Conservation (phyloP, 2,329 filamentous ascomycete genomes). For the Geosmithia flava region DNA sequence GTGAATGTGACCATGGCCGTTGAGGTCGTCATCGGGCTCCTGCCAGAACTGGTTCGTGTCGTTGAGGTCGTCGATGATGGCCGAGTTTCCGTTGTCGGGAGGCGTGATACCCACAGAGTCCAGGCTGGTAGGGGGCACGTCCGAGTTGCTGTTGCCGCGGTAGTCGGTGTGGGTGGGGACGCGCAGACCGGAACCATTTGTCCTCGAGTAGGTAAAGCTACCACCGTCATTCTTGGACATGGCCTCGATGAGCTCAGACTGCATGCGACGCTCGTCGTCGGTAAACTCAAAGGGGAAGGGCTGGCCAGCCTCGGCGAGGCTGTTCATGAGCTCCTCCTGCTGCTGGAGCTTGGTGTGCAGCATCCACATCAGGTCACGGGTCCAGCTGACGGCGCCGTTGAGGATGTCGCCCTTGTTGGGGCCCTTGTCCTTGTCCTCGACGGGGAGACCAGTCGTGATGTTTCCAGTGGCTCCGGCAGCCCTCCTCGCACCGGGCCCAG, state of each 20-base stretch:
- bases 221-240: slow-evolving; percentile 66
- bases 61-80: slow-evolving; percentile 30
- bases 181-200: slow-evolving; percentile 70
- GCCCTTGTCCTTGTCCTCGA: slow-evolving; percentile 97
- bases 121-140: slow-evolving; percentile 22
- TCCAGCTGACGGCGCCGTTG: slow-evolving; percentile 95
- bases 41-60: slow-evolving; percentile 50
- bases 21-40: slow-evolving; percentile 60
- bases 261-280: slow-evolving; percentile 93
- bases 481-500: slow-evolving; percentile 70
- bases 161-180: slow-evolving; percentile 92
- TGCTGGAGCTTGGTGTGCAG: slow-evolving; percentile 81
- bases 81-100: slow-evolving; percentile 23
- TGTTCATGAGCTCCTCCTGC: slow-evolving; percentile 73
- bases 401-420: slow-evolving; percentile 98
- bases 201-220: slow-evolving; percentile 75
- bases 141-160: slow-evolving; percentile 49
- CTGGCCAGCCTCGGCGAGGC: slow-evolving; percentile 60
- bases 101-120: slow-evolving; percentile 24
- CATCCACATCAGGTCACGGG: slow-evolving; percentile 95
- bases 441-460: slow-evolving; percentile 82
- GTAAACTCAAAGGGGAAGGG: slow-evolving; percentile 70
- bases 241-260: slow-evolving; percentile 79
- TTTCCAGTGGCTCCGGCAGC: slow-evolving; percentile 61
- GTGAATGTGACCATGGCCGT: slow-evolving; percentile 51